Conservation (phyloP, 805 yeast genomes). For the Candida chauliodis region DNA sequence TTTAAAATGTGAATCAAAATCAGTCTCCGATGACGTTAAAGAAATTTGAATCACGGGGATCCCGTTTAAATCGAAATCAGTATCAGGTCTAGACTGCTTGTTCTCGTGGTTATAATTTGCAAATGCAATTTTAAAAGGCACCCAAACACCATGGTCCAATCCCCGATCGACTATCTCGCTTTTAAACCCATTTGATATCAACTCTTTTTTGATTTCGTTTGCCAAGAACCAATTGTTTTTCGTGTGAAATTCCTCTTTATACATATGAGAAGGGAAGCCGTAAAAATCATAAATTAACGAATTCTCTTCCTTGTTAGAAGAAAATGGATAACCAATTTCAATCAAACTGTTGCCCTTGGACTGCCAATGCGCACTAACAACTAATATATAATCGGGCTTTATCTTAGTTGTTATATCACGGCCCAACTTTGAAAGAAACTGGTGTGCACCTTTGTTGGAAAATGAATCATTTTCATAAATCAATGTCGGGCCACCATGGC, state of each 20-base stretch:
- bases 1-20: conserved; percentile 42
- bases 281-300: conserved; percentile 69
- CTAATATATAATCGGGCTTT: conserved; percentile 64
- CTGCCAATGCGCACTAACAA: conserved; percentile 81
- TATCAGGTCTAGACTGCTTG: conserved; percentile 19
- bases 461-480: conserved; percentile 49
- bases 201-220: conserved; percentile 36
- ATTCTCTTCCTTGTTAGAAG: conserved; percentile 34
- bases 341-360: conserved; percentile 36
- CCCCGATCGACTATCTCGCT: conserved; percentile 54
- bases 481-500: conserved; percentile 86
- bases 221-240: conserved; percentile 43
- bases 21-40: conserved; percentile 34
- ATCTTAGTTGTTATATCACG: conserved; percentile 41
- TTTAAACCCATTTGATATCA: conserved; percentile 42
- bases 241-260: conserved; percentile 59
- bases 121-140: conserved; percentile 71
- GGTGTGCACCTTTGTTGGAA: conserved; percentile 64
- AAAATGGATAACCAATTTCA: conserved; percentile 44
- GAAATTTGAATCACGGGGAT: conserved; percentile 52
- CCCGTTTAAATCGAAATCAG: conserved; percentile 38
- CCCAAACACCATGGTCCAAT: conserved; percentile 83
- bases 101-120: conserved; percentile 28
- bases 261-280: conserved; percentile 67
- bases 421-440: conserved; percentile 49